A percentile compares a stretch with the other conserved stretches of the same genome.
These are phyloP conservation scores for Penicillium sp. DNA, from an alignment of 2,329 filamentous ascomycete species.

Conservation along the genomic window DNA sequence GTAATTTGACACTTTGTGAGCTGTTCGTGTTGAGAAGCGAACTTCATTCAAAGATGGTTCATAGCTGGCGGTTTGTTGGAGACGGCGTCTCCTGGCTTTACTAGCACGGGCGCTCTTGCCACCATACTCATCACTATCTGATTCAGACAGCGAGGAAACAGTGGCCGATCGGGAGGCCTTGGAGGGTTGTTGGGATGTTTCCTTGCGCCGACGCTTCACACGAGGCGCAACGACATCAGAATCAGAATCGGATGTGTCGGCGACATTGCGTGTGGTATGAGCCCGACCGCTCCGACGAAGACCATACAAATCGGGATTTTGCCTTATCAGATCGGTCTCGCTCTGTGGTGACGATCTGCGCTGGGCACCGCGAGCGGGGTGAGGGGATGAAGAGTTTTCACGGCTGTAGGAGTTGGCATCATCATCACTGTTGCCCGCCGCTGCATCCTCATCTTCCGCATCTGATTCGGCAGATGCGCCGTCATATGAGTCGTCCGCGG, in stretches of 20 bases:
- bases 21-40: slow-evolving; percentile 85
- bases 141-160: slow-evolving; percentile 68
- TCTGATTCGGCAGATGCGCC: slow-evolving; percentile 39
- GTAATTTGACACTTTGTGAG: slow-evolving; percentile 71
- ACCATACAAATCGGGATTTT: slow-evolving; percentile 93
- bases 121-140: slow-evolving; percentile 71
- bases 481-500: slow-evolving; percentile 43
- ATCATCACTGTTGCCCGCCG: slow-evolving; percentile 61
- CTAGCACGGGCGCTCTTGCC: slow-evolving; percentile 69
- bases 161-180: slow-evolving; percentile 51
- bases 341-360: slow-evolving; percentile 67
- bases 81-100: slow-evolving; percentile 75
- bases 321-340: slow-evolving; percentile 81
- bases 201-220: slow-evolving; percentile 54
- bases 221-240: slow-evolving; percentile 66
- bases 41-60: slow-evolving; percentile 74
- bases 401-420: slow-evolving; percentile 60
- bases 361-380: slow-evolving; percentile 70
- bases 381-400: slow-evolving; percentile 69
- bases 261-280: slow-evolving; percentile 62
- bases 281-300: slow-evolving; percentile 81
- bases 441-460: slow-evolving; percentile 69
- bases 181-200: slow-evolving; percentile 53
- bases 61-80: slow-evolving; percentile 65
- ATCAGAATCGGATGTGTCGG: slow-evolving; percentile 67